A percentile compares a stretch with the other conserved stretches of the same genome.
phyloP scores from a whole-genome alignment of 139 green algal genomes.

The Pleodorina starrii region DNA sequence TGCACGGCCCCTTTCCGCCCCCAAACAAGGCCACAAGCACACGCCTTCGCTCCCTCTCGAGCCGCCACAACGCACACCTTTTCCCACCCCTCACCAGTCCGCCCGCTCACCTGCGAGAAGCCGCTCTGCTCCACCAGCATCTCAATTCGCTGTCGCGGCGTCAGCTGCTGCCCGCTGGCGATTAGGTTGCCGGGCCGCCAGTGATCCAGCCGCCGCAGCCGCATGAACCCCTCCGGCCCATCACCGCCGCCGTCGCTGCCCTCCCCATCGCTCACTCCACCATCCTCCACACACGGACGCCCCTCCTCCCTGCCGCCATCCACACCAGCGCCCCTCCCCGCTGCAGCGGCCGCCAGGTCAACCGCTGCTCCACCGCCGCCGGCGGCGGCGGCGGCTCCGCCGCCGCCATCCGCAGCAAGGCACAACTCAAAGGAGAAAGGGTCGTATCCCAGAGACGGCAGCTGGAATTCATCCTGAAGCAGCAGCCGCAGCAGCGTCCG shows the following conservation, averaged over 20 bases:
- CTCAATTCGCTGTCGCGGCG: slow-evolving; percentile 16
- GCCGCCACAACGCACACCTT: no score
- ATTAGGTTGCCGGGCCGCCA: neutral
- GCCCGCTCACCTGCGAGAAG: slow-evolving; percentile 22
- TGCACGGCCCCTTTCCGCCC: no score
- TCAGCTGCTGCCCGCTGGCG: slow-evolving; percentile 1
- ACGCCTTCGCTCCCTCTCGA: neutral
- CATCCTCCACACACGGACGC: neutral
- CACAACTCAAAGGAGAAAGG: slow-evolving; percentile 7
- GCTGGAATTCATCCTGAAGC: slow-evolving; percentile 30
- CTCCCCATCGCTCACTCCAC: neutral
- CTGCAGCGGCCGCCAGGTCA: no score
- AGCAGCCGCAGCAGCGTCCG: slow-evolving; percentile 17
- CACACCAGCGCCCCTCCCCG: no score
- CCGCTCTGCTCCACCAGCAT: slow-evolving; percentile 15
- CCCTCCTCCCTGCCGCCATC: neutral
- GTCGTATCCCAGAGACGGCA: neutral
- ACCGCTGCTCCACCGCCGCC: neutral
- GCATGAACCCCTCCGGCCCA: neutral
- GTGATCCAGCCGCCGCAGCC: neutral
- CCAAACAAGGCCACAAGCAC: no score
- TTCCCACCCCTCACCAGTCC: no score
- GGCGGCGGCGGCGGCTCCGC: no score
- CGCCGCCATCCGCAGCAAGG: neutral
- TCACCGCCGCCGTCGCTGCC: neutral